Percentiles rank a stretch among this genome's conserved stretches.
Conservation (phyloP, 257 asterid species). For the Solanum paucissectum region DNA sequence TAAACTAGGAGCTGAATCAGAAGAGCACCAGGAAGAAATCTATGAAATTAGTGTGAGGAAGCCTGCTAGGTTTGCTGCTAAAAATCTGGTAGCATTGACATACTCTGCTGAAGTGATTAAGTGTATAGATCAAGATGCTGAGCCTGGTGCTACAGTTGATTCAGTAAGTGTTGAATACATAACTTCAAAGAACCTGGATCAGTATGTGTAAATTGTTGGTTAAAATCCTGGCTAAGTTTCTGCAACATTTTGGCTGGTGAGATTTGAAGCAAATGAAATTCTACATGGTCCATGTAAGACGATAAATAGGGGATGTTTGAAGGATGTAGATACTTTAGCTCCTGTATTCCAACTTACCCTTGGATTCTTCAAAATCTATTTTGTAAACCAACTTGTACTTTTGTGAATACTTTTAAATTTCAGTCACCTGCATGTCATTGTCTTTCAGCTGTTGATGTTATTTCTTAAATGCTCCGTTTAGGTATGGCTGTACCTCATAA, state of each 20-base stretch:
- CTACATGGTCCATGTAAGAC: background rate
- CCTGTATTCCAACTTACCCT: background rate
- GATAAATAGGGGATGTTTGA: background rate
- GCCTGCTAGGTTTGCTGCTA: slow-evolving; percentile 30
- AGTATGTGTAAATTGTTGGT: background rate
- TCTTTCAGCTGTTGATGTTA: background rate
- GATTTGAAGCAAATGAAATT: background rate
- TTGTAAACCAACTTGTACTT: background rate
- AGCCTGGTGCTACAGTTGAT: slow-evolving; percentile 15
- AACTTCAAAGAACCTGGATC: background rate
- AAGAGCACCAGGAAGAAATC: slow-evolving; percentile 26
- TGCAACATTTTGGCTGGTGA: background rate
- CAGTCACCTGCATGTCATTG: background rate
- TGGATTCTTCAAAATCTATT: background rate
- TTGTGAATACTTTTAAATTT: background rate
- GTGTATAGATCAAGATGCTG: slow-evolving; percentile 10
- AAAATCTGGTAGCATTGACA: slow-evolving; percentile 33
- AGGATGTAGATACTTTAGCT: background rate
- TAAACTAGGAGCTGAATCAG: slow-evolving; percentile 19
- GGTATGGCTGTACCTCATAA: background rate
- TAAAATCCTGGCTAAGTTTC: background rate
- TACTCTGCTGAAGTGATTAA: slow-evolving; percentile 20
- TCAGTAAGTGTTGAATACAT: slow-evolving; percentile 24
- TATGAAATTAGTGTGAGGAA: slow-evolving; percentile 27
- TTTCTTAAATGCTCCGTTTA: background rate